Base-by-base conservation (phyloP, 495 filamentous ascomycete species). In the Talaromyces adpressus region DNA sequence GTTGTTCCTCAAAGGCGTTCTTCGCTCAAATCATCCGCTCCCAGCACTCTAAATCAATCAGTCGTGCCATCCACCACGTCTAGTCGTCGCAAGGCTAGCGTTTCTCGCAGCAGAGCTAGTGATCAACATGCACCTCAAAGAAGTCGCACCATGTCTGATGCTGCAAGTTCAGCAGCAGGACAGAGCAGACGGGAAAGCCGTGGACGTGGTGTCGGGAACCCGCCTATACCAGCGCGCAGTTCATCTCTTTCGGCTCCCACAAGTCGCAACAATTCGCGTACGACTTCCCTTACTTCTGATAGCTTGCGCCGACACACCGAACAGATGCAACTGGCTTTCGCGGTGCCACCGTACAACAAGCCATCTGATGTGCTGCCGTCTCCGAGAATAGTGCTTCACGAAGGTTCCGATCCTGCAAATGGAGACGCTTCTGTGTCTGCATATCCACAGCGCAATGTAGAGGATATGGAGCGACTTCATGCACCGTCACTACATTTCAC, bases 181-280 rank as follows among this genome's bases (percentile, higher is more conserved):
- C 49, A 47, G 8, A 64, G 39, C 8, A 12, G 14, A 22, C 16
- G n/a, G 34, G 69, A 72, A 45, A 68, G 64, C 22, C 72, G 73
- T 29, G 69, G 70, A 25, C 72, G 74, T 29, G 56, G 63, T 14
- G 58, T 64, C 47, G 67, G 64, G 51, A 82, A 81, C 11, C 87
- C 88, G n/a, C 71, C 77, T 18, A 82, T 90, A 59, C 86, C 85
- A 7, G 68, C 73, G 18, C 81, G 86, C 36, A 84, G 82, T 64
- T 88, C 87, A 4, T 89, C 87, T 12, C 81, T 91, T 18, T 90
- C 88, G 20, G 88, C 88, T 3, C 87, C 87, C 5, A 89, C 88
- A 1, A 91, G 87, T 63, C 81, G 83, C 47, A 87, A 87, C 65
- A 81, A 79, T 57, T 91, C 88, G 3, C 82, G 86, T 45, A 78